phyloP scores from a whole-genome alignment of 148 eudicot species.

The Camellia lanceoleosa region DNA sequence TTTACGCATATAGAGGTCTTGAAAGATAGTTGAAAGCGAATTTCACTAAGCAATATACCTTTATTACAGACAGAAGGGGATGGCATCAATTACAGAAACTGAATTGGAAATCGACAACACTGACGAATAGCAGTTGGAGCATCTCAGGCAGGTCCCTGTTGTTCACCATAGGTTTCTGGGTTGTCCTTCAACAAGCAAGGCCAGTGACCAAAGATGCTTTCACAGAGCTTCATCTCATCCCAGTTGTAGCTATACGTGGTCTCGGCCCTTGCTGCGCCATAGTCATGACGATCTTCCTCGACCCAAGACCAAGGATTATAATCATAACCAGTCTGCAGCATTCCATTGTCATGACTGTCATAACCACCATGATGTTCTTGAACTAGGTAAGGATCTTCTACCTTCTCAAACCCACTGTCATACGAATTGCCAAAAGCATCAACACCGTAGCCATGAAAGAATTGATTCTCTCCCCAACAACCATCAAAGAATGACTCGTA shows the following conservation, averaged over 20 bases:
- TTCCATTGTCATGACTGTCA: constrained; percentile 1
- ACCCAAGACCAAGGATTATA: background rate
- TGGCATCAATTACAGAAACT: background rate
- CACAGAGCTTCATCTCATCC: constrained; percentile 15
- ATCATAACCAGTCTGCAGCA: constrained; percentile 7
- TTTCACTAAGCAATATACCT: background rate
- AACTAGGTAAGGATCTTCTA: background rate
- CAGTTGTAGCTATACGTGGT: background rate
- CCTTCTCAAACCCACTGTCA: background rate
- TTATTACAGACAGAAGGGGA: background rate
- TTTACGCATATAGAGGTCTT: background rate
- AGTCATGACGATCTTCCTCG: background rate
- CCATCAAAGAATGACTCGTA: background rate
- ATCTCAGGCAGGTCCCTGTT: background rate
- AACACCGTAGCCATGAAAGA: background rate
- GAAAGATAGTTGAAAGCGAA: background rate
- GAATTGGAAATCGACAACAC: background rate
- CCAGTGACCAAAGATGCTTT: constrained; percentile 20
- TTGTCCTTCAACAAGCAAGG: background rate
- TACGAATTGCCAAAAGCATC: background rate
- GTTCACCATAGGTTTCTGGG: background rate
- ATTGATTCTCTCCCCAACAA: constrained; percentile 12
- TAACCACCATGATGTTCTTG: background rate
- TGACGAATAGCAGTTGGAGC: background rate
- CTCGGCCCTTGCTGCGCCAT: background rate